phyloP scores from a whole-genome alignment of 2,329 filamentous ascomycete species.

The Fusarium longipes region DNA sequence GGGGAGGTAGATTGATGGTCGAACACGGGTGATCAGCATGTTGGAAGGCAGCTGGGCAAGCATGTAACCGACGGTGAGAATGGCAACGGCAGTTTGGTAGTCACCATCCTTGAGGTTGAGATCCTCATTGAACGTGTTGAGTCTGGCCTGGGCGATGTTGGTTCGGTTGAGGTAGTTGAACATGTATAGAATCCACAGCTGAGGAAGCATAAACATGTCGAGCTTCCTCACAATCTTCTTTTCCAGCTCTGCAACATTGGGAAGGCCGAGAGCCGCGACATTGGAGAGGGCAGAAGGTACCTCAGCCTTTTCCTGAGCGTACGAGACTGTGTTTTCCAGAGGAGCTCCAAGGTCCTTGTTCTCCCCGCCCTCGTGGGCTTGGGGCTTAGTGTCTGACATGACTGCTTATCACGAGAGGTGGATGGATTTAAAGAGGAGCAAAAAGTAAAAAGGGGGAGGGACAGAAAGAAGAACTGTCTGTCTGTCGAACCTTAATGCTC shows the following conservation, averaged over 20 bases:
- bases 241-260: slow-evolving; percentile 17
- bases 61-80: slow-evolving; percentile 35
- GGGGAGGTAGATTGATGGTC: slow-evolving; percentile 25
- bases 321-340: slow-evolving; percentile 8
- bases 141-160: slow-evolving; percentile 35
- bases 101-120: slow-evolving; percentile 36
- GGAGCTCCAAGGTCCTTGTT: background rate
- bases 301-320: slow-evolving; percentile 22
- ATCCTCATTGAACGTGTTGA: slow-evolving; percentile 33
- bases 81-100: slow-evolving; percentile 36
- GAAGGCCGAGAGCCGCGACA: slow-evolving; percentile 27
- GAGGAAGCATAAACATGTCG: slow-evolving; percentile 33
- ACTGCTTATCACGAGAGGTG: background rate
- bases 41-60: slow-evolving; percentile 34
- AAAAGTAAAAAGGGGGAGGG: background rate
- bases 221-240: slow-evolving; percentile 37
- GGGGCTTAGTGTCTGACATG: slow-evolving; percentile 28
- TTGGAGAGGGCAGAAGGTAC: slow-evolving; percentile 22
- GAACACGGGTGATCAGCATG: slow-evolving; percentile 34
- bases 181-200: slow-evolving; percentile 41
- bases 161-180: slow-evolving; percentile 40
- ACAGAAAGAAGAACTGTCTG: slow-evolving; percentile 1
- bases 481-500: background rate
- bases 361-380: slow-evolving; percentile 1
- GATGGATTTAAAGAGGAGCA: background rate